Evolutionary conservation across 352 stramenopile species (phyloP), one percentile per base, ranked within the genome.

Genomic region (Phytophthora quininea): DNA sequence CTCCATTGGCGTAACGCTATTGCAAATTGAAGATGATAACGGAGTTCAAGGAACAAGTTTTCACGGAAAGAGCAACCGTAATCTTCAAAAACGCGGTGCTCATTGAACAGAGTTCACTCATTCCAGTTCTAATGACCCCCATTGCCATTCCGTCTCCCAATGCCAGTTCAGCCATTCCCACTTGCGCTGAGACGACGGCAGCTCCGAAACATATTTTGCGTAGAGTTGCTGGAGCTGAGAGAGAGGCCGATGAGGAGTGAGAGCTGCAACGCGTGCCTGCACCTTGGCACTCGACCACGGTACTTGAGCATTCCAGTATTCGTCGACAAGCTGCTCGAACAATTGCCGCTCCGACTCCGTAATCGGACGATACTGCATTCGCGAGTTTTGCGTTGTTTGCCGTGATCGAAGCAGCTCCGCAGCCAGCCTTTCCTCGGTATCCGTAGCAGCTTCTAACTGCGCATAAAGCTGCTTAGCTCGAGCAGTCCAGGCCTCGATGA

Each of bases 281-380:
- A 90, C 62, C 27, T 63, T 76, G 9, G 54, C 30, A 47, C 67
- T 81, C 1, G 60, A 55, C 85, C 85, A 92, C 19, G 78, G 66
- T 19, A 93, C 76, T 3, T 77, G 67, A 4, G 86, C 76, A 50
- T 90, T 88, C 86, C 86, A 93, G 54, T 83, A 89, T 53, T 91
- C 79, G 15, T 88, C 76, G 2, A 90, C 59, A 5, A 93, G 67
- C 42, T 82, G 54, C 24, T 81, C 73, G 61, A 92, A 92, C 12
- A 90, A 46, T 19, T 68, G 56, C 1, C 48, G 31, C 51, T 93
- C 86, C 15, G 62, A 54, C 0, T 69, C 52, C 1, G 56, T 76
- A 12, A 76, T 65, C 3, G 86, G 82, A 2, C 66, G 61, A 15
- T 79, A 68, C n/a, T 82, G 69, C 30, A 78, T 71, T 19, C 76